Evolutionary conservation across 441 rosid genomes (phyloP), one percentile per base, ranked within the genome.

Genomic region (Metrosideros polymorpha): DNA sequence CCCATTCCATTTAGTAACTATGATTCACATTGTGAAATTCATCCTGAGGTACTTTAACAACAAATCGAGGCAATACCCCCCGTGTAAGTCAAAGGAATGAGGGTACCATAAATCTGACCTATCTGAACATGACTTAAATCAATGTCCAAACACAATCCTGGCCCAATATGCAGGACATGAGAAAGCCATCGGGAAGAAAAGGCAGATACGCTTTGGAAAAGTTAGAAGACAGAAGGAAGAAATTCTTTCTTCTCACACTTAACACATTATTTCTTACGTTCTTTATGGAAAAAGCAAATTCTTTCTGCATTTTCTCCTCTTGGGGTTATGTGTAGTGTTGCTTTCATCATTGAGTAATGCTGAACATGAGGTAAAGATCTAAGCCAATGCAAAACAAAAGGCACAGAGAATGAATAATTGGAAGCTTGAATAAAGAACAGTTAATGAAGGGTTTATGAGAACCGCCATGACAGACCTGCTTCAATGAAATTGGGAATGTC

Each of bases 401-500:
- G 27, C 39, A 71, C n/a, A 71, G 22, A 9, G 47, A 12, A 71
- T 10, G 79, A 35, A 71, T 9, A 19, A 66, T 66, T 66, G 45
- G 19, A 9, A 66, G 45, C 45, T 35, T 12, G 4, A 66, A 59
- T 10, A 55, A 10, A n/a, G n/a, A 12, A 19, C 30, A 56, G 61
- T 86, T 32, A 71, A 39, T 43, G 85, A 83, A 35, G 75, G 27
- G 9, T 12, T 45, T 18, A 85, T 55, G 82, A 63, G 53, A 43
- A 29, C 30, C 82, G 5, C 83, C 25, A 66, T 83, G 30, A 25
- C 86, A 43, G 88, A 97, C 99, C 98, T 97, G 99, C 91, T 98
- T 98, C 85, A 96, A 90, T 32, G 99, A 95, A 88, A 98, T 94
- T 2, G 99, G 99, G 71, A 96, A 98, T 19, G 99, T 96, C 91